Evolutionary conservation across 768 basidiomycete genomes (phyloP).

Genomic region (Tephrocybe sp.): DNA sequence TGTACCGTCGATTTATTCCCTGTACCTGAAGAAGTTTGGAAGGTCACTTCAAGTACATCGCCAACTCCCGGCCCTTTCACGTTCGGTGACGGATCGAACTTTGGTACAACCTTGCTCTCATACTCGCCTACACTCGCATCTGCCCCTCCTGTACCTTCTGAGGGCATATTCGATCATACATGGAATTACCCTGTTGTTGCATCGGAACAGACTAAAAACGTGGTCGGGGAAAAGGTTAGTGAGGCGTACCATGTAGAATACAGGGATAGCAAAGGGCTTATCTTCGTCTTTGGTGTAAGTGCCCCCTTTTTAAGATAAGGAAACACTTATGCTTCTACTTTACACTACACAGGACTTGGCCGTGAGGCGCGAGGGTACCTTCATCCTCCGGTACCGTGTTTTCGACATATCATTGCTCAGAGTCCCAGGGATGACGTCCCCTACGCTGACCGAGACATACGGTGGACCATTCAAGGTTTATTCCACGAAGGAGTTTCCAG

Average conservation of each 20-base stretch:
- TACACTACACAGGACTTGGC: constrained; percentile 55
- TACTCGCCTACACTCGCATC: constrained; percentile 22
- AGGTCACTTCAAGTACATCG: neutral
- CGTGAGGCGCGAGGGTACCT: constrained; percentile 64
- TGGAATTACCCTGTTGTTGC: constrained; percentile 38
- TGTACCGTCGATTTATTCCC: constrained; percentile 76
- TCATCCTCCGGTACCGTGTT: constrained; percentile 69
- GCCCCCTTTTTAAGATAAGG: neutral
- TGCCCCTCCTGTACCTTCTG: constrained; percentile 23
- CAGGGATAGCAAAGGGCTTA: constrained; percentile 48
- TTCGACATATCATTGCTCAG: constrained; percentile 57
- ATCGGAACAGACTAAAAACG: constrained; percentile 47
- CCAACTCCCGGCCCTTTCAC: too few relatives aligned
- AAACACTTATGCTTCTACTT: constrained; percentile 3
- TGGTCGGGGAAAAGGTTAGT: constrained; percentile 64
- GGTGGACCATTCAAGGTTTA: constrained; percentile 70
- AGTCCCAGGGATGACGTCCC: constrained; percentile 25
- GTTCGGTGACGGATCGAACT: too few relatives aligned
- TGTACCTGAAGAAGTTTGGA: constrained; percentile 37
- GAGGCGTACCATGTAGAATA: constrained; percentile 56
- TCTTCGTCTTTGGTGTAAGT: constrained; percentile 66
- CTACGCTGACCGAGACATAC: constrained; percentile 62
- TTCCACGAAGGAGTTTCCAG: constrained; percentile 76
- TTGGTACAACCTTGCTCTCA: too few relatives aligned
- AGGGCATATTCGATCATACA: constrained; percentile 30